Percentiles rank a stretch among this genome's conserved stretches.
phyloP scores from a whole-genome alignment of 305 asterid genomes.

The Andrographis paniculata region DNA sequence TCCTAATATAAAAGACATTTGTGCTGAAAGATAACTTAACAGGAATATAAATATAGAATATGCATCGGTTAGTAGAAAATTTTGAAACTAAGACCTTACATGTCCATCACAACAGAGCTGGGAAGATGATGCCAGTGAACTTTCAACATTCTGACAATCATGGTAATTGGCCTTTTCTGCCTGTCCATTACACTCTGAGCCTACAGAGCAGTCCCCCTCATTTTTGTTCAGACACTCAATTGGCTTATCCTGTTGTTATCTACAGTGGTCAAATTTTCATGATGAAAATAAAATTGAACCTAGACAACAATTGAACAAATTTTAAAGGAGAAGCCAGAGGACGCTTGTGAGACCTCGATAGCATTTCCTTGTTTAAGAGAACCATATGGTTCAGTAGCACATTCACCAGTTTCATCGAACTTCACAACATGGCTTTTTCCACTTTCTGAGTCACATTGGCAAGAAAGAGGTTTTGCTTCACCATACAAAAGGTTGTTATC shows the following conservation, averaged over 20 bases:
- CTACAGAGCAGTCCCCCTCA: slow-evolving; percentile 29
- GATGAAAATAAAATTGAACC: slow-evolving; percentile 43
- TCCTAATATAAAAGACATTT: too few relatives aligned
- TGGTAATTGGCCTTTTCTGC: slow-evolving; percentile 21
- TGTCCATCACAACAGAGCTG: slow-evolving; percentile 36
- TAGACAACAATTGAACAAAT: slow-evolving; percentile 19
- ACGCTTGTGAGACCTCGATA: slow-evolving; percentile 30
- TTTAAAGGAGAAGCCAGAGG: slow-evolving; percentile 15
- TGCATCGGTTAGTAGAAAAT: background rate
- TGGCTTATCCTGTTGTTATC: slow-evolving; percentile 79
- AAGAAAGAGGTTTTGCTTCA: slow-evolving; percentile 25
- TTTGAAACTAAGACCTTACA: slow-evolving; percentile 27
- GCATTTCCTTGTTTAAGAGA: slow-evolving; percentile 27
- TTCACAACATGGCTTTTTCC: slow-evolving; percentile 24
- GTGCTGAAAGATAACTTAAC: background rate
- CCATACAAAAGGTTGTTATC: slow-evolving; percentile 26
- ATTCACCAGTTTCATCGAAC: slow-evolving; percentile 27
- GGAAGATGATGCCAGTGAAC: slow-evolving; percentile 24
- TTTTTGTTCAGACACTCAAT: slow-evolving; percentile 23
- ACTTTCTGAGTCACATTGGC: slow-evolving; percentile 28
- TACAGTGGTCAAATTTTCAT: slow-evolving; percentile 69
- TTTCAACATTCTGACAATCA: slow-evolving; percentile 19
- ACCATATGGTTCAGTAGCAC: slow-evolving; percentile 19
- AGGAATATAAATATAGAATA: background rate
- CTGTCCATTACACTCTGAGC: slow-evolving; percentile 22